A percentile compares a stretch with the other conserved stretches of the same genome.
phyloP scores from a whole-genome alignment of 1,284 basidiomycete species.

The Cutaneotrichosporon mucoides region DNA sequence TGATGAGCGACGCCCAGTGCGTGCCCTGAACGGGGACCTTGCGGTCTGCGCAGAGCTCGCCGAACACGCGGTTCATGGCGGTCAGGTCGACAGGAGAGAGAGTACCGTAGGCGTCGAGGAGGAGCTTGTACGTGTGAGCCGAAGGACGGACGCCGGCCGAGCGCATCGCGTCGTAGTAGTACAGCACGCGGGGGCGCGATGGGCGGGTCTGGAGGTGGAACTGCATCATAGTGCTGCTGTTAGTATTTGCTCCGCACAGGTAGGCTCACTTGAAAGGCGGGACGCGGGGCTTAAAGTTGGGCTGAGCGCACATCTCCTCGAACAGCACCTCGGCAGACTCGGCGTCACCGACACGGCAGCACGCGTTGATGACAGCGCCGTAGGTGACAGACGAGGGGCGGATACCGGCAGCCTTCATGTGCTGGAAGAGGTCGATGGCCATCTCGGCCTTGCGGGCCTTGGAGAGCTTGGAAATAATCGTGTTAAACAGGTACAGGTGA shows the following conservation, averaged over 20 bases:
- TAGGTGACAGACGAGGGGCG: slow-evolving; percentile 84
- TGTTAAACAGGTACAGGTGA: slow-evolving; percentile 88
- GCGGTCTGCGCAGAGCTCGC: slow-evolving; percentile 56
- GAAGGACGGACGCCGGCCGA: slow-evolving; percentile 66
- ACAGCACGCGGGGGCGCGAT: slow-evolving; percentile 68
- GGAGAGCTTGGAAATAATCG: slow-evolving; percentile 88
- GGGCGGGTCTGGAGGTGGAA: slow-evolving; percentile 87
- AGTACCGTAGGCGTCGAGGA: slow-evolving; percentile 84
- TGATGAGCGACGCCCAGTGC: slow-evolving; percentile 90
- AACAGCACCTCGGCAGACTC: slow-evolving; percentile 78
- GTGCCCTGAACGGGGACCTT: slow-evolving; percentile 67
- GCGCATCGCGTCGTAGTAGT: slow-evolving; percentile 71
- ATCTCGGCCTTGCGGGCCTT: slow-evolving; percentile 86
- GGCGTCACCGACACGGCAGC: slow-evolving; percentile 87
- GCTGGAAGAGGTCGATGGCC: slow-evolving; percentile 77
- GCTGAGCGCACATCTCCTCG: slow-evolving; percentile 71
- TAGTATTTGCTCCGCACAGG: slow-evolving; percentile 58
- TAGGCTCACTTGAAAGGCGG: slow-evolving; percentile 62
- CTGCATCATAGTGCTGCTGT: slow-evolving; percentile 83
- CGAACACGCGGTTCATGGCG: slow-evolving; percentile 71
- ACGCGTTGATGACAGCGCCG: slow-evolving; percentile 87
- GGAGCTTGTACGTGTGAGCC: slow-evolving; percentile 89
- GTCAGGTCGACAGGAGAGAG: slow-evolving; percentile 77
- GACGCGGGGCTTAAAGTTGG: slow-evolving; percentile 77
- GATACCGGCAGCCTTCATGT: slow-evolving; percentile 62